phyloP scores from a whole-genome alignment of 139 green algal genomes.

The Spirogloea muscicola region DNA sequence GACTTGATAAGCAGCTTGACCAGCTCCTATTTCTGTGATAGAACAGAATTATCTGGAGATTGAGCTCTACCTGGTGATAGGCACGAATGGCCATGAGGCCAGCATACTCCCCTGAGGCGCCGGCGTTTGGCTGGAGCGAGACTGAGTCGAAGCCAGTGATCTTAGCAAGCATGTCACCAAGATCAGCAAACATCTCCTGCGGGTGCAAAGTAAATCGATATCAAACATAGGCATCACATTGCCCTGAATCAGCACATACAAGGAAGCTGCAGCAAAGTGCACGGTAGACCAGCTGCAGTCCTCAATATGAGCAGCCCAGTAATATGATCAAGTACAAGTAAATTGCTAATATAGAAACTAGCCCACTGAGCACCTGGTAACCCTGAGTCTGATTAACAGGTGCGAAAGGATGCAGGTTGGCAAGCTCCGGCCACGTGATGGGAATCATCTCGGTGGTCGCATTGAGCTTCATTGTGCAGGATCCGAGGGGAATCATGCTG shows the following conservation, averaged over 20 bases:
- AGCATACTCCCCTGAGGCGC: slow-evolving; percentile 94
- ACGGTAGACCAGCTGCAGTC: too few relatives aligned
- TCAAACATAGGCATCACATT: too few relatives aligned
- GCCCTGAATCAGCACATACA: too few relatives aligned
- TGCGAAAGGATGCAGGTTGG: slow-evolving; percentile 92
- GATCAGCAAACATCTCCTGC: slow-evolving; percentile 90
- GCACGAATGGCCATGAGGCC: slow-evolving; percentile 96
- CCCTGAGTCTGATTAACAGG: slow-evolving; percentile 82
- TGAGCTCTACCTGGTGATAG: slow-evolving; percentile 77
- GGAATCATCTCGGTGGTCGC: slow-evolving; percentile 97
- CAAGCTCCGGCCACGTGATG: slow-evolving; percentile 96
- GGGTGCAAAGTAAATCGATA: too few relatives aligned
- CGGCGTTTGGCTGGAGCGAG: slow-evolving; percentile 92
- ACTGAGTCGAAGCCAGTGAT: slow-evolving; percentile 98
- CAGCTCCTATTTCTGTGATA: too few relatives aligned
- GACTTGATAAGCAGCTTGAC: too few relatives aligned
- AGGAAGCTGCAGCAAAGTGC: too few relatives aligned
- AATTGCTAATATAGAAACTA: too few relatives aligned
- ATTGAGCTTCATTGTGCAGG: slow-evolving; percentile 99
- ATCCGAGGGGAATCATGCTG: slow-evolving; percentile 97
- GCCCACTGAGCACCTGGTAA: slow-evolving; percentile 64
- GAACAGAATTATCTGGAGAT: too few relatives aligned
- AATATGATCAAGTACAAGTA: too few relatives aligned
- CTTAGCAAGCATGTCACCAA: slow-evolving; percentile 80
- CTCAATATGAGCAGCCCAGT: too few relatives aligned